phyloP scores from a whole-genome alignment of 495 filamentous ascomycete species.

The Emericellopsis terricola region DNA sequence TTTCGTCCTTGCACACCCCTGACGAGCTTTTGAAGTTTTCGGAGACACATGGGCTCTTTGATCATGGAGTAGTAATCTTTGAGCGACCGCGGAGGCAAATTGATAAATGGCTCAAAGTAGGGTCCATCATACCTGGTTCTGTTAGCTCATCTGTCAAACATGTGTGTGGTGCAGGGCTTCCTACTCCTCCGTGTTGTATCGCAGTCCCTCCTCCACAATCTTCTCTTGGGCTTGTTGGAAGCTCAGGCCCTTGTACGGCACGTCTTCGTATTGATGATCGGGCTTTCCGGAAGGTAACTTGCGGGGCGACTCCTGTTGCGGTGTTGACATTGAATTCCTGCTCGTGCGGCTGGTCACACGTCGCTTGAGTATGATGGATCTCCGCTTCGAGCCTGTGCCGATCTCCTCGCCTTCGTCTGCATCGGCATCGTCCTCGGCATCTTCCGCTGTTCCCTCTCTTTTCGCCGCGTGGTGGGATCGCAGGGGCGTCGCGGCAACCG shows the following conservation, averaged over 20 bases:
- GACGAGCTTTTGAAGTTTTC: conserved; percentile 50
- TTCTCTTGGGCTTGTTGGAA: conserved; percentile 74
- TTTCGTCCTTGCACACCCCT: conserved; percentile 47
- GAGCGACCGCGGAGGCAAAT: conserved; percentile 40
- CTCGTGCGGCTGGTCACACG: conserved; percentile 13
- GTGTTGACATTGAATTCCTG: conserved; percentile 11
- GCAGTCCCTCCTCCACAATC: conserved; percentile 50
- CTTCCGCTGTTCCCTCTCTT: conserved; percentile 7
- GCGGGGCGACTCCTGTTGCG: conserved; percentile 8
- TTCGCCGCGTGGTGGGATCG: conserved; percentile 9
- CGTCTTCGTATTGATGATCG: conserved; percentile 32
- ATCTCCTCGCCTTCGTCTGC: conserved; percentile 12
- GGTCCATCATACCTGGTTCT: conserved; percentile 24
- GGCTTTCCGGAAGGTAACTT: conserved; percentile 12
- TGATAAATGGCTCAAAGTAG: conserved; percentile 45
- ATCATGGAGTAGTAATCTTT: conserved; percentile 68
- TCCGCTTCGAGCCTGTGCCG: conserved; percentile 5
- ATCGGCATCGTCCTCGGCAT: conserved; percentile 5
- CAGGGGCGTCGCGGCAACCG: too few species aligned
- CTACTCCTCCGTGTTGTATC: conserved; percentile 42
- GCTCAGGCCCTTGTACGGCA: conserved; percentile 39
- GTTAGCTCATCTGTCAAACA: too few species aligned
- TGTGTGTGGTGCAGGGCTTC: too few species aligned
- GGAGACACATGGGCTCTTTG: conserved; percentile 51
- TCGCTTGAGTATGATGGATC: conserved; percentile 10